A percentile compares a stretch with the other conserved stretches of the same genome.
Conservation (phyloP, 768 basidiomycete species). For the Solioccasus polychromus region DNA sequence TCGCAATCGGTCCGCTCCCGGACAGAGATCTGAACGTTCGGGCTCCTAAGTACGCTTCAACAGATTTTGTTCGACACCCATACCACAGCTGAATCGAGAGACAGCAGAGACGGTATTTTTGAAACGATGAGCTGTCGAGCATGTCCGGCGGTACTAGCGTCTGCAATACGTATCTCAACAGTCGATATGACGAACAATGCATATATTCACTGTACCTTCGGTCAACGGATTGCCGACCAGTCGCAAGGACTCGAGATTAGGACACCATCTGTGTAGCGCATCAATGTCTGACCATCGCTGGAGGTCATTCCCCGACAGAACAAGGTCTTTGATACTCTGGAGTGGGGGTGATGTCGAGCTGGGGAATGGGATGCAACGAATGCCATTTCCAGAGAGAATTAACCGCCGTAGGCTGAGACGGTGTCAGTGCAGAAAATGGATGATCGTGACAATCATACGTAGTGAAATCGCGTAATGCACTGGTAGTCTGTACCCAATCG, state of each 20-base stretch:
- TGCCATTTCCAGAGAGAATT: conserved; percentile 61
- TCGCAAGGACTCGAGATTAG: conserved; percentile 57
- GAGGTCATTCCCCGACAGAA: conserved; percentile 61
- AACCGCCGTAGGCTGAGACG: conserved; percentile 54
- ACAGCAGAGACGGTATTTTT: conserved; percentile 57
- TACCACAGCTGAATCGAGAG: conserved; percentile 65
- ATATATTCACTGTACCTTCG: conserved; percentile 39
- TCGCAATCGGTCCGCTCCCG: conserved; percentile 81
- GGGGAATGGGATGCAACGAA: conserved; percentile 46
- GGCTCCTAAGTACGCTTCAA: conserved; percentile 10
- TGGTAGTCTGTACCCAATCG: conserved; percentile 53
- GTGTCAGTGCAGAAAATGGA: conserved; percentile 6
- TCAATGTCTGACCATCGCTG: conserved; percentile 62
- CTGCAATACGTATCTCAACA: conserved; percentile 24
- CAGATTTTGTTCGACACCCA: conserved; percentile 21
- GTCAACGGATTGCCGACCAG: conserved; percentile 64
- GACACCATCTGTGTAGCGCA: conserved; percentile 65
- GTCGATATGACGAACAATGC: neutral
- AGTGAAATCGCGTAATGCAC: conserved; percentile 42
- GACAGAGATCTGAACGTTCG: conserved; percentile 50
- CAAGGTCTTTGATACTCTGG: conserved; percentile 51
- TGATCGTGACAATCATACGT: conserved; percentile 34
- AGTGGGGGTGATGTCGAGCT: conserved; percentile 20
- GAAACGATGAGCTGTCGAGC: conserved; percentile 65
- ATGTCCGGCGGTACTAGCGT: conserved; percentile 35